Evolutionary conservation across 2,329 filamentous ascomycete genomes (phyloP), one percentile per base, ranked within the genome.

Genomic region (Sclerotinia borealis): DNA sequence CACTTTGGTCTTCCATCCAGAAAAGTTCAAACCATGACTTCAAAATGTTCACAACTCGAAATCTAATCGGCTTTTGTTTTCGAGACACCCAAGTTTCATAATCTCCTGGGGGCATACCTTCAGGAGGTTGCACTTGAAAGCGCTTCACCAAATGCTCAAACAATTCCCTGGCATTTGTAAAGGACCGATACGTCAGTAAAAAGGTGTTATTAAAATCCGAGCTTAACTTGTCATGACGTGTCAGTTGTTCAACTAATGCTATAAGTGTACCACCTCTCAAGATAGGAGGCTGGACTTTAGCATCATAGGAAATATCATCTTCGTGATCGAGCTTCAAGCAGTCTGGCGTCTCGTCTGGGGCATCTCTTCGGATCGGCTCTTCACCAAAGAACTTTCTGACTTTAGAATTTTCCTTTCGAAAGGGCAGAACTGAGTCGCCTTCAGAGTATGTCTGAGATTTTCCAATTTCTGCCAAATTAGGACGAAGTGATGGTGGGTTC

Each of bases 11-110:
- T 74, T 99, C 95, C 92, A 98, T 97, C 95, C 95, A 99, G 76
- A 95, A 98, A 71, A 90, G 93, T 74, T 98, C 95, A 70, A 99
- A 95, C 95, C 95, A 99, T 77, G 87, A 96, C 82, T 98, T 98
- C 54, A 99, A 79, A 68, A 97, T 98, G 73, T 98, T 99, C 68
- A 99, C 92, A 2, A 99, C 93, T 48, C 95, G 87, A 79, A 99
- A 96, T 41, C 95, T 86, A 66, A 98, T 97, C 6, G 92, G 90
- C 74, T 96, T 97, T 75, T 98, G 95, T 78, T 99, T 99, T 74
- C 88, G 88, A 74, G 96, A 92, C 41, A 90, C 86, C 95, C 95
- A 99, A 36, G 85, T 81, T 62, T 96, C 91, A 71, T 90, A 92
- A 68, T 98, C 92, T 45, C 83, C 78, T 61, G 85, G 83, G 10